phyloP scores from a whole-genome alignment of 768 basidiomycete species.

The Mycena kentingensis region DNA sequence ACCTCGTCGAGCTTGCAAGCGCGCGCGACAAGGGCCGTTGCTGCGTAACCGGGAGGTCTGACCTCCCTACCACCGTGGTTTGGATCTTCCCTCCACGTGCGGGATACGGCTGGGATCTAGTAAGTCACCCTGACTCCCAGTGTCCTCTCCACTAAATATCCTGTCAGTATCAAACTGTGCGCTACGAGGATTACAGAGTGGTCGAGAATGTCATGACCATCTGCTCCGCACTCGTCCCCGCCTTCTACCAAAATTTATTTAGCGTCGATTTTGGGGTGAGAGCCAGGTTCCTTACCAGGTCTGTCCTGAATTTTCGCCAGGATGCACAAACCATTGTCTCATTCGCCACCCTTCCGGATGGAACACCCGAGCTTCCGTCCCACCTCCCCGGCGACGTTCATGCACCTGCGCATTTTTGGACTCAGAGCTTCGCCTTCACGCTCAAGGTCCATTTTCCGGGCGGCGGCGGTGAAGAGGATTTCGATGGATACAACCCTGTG shows the following conservation, averaged over 20 bases:
- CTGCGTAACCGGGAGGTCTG: background rate
- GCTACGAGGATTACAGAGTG: too few relatives aligned
- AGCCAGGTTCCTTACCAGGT: too few relatives aligned
- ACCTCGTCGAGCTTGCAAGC: background rate
- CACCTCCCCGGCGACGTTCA: conserved; percentile 2
- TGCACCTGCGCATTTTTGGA: conserved; percentile 6
- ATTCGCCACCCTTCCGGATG: conserved; percentile 1
- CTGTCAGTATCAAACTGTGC: too few relatives aligned
- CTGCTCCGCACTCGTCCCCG: too few relatives aligned
- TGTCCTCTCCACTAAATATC: too few relatives aligned
- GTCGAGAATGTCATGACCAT: too few relatives aligned
- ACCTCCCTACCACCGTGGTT: background rate
- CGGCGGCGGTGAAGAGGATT: background rate
- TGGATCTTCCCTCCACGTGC: background rate
- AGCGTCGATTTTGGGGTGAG: too few relatives aligned
- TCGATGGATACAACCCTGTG: background rate
- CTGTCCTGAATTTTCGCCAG: too few relatives aligned
- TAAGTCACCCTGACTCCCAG: too few relatives aligned
- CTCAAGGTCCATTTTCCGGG: conserved; percentile 3
- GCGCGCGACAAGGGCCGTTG: background rate
- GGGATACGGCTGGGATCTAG: background rate
- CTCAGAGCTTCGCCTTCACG: conserved; percentile 1
- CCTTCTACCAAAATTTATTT: too few relatives aligned
- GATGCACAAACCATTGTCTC: background rate
- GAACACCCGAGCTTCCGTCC: background rate